Evolutionary conservation across 2,329 filamentous ascomycete genomes (phyloP).

Genomic region (Plenodomus lindquistii): DNA sequence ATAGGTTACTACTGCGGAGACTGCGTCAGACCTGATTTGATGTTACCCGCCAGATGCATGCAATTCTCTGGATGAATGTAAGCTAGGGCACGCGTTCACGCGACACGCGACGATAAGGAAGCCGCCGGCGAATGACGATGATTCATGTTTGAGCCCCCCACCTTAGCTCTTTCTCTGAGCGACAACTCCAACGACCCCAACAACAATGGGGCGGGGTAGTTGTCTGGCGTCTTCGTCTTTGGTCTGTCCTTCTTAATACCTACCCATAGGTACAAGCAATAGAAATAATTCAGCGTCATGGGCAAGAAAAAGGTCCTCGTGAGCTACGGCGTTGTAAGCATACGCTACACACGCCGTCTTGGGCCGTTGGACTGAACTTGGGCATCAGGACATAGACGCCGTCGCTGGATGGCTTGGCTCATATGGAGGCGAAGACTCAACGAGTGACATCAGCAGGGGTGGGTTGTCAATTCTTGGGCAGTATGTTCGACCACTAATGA

Average conservation of each 20-base stretch:
- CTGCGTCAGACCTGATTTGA: too few species aligned
- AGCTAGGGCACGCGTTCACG: conserved; percentile 12
- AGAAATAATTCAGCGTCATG: conserved; percentile 39
- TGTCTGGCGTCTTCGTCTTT: conserved; percentile 1
- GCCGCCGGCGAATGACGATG: conserved; percentile 9
- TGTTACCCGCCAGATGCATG: too few species aligned
- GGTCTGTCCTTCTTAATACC: neutral
- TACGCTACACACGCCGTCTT: conserved; percentile 45
- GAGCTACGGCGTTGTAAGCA: conserved; percentile 70
- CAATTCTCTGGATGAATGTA: too few species aligned
- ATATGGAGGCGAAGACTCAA: conserved; percentile 73
- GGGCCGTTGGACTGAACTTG: neutral
- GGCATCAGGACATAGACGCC: neutral
- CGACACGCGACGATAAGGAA: conserved; percentile 17
- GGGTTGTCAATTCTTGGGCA: conserved; percentile 3
- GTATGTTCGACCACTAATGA: conserved; percentile 1
- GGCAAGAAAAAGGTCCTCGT: conserved; percentile 59
- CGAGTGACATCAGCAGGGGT: conserved; percentile 73
- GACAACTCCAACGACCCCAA: neutral
- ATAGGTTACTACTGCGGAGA: too few species aligned
- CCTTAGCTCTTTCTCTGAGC: conserved; percentile 7
- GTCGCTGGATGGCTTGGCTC: conserved; percentile 76
- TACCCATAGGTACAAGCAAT: neutral
- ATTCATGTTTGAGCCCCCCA: conserved; percentile 13
- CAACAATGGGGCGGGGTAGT: conserved; percentile 17